Percentiles rank a stretch among this genome's conserved stretches.
phyloP scores from a whole-genome alignment of 441 rosid genomes.

The Erodium trifolium region DNA sequence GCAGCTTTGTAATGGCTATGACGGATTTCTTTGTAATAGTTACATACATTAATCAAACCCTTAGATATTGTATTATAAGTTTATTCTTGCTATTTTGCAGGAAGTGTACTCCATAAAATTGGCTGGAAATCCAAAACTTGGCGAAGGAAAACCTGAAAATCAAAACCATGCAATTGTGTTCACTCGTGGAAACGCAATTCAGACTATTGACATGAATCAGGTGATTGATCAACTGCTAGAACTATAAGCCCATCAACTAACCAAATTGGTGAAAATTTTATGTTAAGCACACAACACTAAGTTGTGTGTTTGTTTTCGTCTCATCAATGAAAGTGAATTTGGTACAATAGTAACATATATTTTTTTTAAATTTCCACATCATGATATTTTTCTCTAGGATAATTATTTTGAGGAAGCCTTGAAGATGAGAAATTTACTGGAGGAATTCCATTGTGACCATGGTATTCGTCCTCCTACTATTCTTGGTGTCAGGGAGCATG shows the following conservation, averaged over 20 bases:
- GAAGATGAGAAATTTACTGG: conserved; percentile 95
- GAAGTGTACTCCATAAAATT: conserved; percentile 87
- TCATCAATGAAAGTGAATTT: not conserved
- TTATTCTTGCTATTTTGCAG: conserved; percentile 31
- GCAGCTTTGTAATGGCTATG: not conserved
- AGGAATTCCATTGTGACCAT: conserved; percentile 73
- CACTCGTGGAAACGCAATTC: conserved; percentile 96
- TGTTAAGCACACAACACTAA: not conserved
- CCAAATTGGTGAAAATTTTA: not conserved
- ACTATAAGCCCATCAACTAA: not conserved
- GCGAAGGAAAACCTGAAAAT: conserved; percentile 99
- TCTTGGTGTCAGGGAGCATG: conserved; percentile 97
- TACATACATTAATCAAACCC: too few relatives aligned
- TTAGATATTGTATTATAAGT: not conserved
- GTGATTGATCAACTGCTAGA: conserved; percentile 25
- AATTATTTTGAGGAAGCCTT: conserved; percentile 98
- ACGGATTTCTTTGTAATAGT: not conserved
- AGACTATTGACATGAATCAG: conserved; percentile 99
- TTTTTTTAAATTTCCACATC: not conserved
- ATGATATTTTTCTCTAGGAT: conserved; percentile 35
- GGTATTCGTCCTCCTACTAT: conserved; percentile 88
- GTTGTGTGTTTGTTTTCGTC: not conserved
- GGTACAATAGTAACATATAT: not conserved
- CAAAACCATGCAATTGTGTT: conserved; percentile 96
- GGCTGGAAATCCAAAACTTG: conserved; percentile 97